These are phyloP conservation scores for Mortierella antarctica DNA, from an alignment of 192 early-diverging fungal species.

Conservation along the genomic window DNA sequence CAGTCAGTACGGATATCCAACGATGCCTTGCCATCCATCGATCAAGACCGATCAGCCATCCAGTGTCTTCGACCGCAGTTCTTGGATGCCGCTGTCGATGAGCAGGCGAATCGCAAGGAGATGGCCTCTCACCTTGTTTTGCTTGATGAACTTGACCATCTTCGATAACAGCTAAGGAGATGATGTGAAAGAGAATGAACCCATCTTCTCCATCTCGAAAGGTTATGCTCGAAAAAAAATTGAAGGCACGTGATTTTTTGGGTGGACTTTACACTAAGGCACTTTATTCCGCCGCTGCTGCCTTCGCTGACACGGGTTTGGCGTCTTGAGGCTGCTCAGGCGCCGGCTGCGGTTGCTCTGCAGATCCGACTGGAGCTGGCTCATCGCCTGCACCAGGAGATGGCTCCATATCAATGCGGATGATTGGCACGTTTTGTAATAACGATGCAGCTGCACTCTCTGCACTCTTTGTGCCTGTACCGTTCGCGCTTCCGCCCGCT, in stretches of 20 bases:
- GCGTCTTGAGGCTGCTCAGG: too few relatives aligned
- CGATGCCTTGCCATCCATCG: slow-evolving; percentile 21
- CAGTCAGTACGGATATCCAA: not conserved
- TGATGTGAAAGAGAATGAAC: slow-evolving; percentile 20
- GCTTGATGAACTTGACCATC: slow-evolving; percentile 40
- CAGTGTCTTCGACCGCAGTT: not conserved
- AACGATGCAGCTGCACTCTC: not conserved
- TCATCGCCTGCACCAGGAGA: slow-evolving; percentile 20
- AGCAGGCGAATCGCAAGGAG: not conserved
- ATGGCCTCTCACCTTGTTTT: slow-evolving; percentile 20
- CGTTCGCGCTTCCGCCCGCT: not conserved
- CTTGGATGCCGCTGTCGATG: not conserved
- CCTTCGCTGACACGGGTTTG: too few relatives aligned
- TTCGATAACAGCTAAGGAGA: slow-evolving; percentile 7
- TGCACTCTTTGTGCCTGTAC: not conserved
- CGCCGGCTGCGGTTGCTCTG: too few relatives aligned
- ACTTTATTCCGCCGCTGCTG: too few relatives aligned
- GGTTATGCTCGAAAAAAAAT: too few relatives aligned
- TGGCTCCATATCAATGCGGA: slow-evolving; percentile 51
- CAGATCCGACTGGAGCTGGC: too few relatives aligned
- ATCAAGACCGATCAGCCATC: not conserved
- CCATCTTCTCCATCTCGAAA: too few relatives aligned
- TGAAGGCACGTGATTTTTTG: too few relatives aligned
- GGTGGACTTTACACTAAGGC: too few relatives aligned
- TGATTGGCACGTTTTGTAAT: slow-evolving; percentile 20